Conservation (phyloP, 129 eudicot genomes). For the Flaveria bidentis region DNA sequence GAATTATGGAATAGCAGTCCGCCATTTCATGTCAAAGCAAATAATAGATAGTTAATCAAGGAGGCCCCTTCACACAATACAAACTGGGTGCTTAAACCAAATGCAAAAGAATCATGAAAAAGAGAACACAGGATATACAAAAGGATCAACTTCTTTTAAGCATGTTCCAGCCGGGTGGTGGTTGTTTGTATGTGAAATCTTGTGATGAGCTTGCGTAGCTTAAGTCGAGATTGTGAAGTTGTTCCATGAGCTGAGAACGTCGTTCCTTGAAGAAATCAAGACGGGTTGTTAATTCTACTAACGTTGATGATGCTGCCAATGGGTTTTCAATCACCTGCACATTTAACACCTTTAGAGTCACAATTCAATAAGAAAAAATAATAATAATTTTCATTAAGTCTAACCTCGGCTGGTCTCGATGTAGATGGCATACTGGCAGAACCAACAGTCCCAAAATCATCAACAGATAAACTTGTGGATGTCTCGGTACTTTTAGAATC, state of each 20-base stretch:
- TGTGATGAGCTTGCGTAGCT: conserved; percentile 61
- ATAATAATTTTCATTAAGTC: conserved; percentile 18
- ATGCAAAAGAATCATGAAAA: conserved; percentile 31
- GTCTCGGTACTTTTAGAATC: conserved; percentile 69
- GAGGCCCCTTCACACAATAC: conserved; percentile 16
- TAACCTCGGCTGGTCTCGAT: conserved; percentile 59
- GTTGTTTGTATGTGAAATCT: conserved; percentile 60
- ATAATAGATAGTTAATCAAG: conserved; percentile 22
- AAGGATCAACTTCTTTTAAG: conserved; percentile 30
- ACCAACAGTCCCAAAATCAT: conserved; percentile 58
- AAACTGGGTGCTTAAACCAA: conserved; percentile 6
- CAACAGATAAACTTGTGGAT: conserved; percentile 55
- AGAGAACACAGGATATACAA: conserved; percentile 39
- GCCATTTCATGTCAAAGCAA: conserved; percentile 3
- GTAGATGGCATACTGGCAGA: conserved; percentile 57
- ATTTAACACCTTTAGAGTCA: conserved; percentile 12
- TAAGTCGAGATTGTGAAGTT: conserved; percentile 80
- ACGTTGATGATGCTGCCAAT: conserved; percentile 73
- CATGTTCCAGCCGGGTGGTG: conserved; percentile 53
- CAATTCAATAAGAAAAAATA: neutral
- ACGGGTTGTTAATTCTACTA: conserved; percentile 86
- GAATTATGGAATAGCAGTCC: neutral
- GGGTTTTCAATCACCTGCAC: conserved; percentile 61
- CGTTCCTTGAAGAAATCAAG: conserved; percentile 96
- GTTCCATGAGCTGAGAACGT: conserved; percentile 92